Evolutionary conservation across 352 stramenopile species (phyloP), one percentile per base, ranked within the genome.

Genomic region (Lagenidium giganteum): DNA sequence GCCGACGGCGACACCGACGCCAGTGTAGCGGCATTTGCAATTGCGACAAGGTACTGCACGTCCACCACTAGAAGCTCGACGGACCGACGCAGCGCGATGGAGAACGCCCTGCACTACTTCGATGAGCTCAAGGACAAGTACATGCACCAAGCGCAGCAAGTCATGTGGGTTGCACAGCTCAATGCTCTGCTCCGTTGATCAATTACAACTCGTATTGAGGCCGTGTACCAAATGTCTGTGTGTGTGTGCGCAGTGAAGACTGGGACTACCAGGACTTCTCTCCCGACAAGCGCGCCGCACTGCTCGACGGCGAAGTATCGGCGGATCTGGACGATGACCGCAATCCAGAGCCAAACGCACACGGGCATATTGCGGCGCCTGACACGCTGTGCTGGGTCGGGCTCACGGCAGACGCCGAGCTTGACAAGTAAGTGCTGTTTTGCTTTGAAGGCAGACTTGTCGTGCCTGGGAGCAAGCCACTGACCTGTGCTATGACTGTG

Each of bases 251-350:
- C 21, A 85, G 72, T 54, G 70, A 85, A 51, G 70, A 83, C 39
- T 85, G 72, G 72, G 72, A 85, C 52, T 85, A 76, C 42, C 72
- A 83, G 44, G 67, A 80, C 47, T 85, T 85, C 34, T 74, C 70
- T 4, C 72, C 70, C 0, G 72, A 85, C 48, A 81, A 79, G 55
- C 59, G 72, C n/a, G 71, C 58, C 24, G 64, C 72, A 12, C 45
- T 85, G 31, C 60, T 85, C 0, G 72, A 81, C 4, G 66, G 77
- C 33, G 64, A 81, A 33, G 57, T 78, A 46, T 42, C 54, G 16
- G 48, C 46, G 31, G 69, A 79, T 24, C 47, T 61, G 12, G 48
- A 51, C 1, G 67, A 85, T 17, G 66, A 70, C 16, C 42, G 48
- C 3, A 28, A 45, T 2, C 56, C 56, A 1, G 72, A 83, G 36